Conservation (phyloP, 2,329 filamentous ascomycete species). For the Aureobasidium sp. region DNA sequence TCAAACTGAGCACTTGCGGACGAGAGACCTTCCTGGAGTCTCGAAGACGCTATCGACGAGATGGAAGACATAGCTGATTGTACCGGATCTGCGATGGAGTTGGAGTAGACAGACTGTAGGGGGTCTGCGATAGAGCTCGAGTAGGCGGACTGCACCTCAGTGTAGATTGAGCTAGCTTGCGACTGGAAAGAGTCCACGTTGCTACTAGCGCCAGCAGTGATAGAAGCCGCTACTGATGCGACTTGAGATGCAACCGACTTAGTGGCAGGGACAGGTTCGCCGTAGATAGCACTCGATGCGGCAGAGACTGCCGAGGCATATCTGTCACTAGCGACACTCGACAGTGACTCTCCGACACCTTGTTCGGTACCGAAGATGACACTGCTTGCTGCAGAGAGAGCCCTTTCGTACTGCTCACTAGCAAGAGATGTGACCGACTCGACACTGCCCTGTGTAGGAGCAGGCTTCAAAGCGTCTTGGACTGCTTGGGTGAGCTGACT, state of each 20-base stretch:
- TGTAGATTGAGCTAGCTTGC: constrained; percentile 50
- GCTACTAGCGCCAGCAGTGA: constrained; percentile 16
- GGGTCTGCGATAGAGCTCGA: constrained; percentile 52
- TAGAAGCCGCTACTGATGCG: constrained; percentile 26
- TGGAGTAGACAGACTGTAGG: constrained; percentile 50
- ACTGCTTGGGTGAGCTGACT: constrained; percentile 47
- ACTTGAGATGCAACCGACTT: constrained; percentile 32
- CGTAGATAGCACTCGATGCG: constrained; percentile 50
- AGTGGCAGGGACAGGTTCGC: constrained; percentile 39
- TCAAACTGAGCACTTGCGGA: constrained; percentile 65
- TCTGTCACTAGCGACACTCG: constrained; percentile 45
- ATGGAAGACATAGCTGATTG: constrained; percentile 48
- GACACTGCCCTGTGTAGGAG: constrained; percentile 37
- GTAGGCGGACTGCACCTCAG: constrained; percentile 59
- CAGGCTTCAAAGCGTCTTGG: constrained; percentile 45
- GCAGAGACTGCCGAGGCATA: constrained; percentile 51
- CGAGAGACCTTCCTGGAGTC: constrained; percentile 60
- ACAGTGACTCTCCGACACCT: constrained; percentile 35
- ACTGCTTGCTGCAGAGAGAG: constrained; percentile 48
- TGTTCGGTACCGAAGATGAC: constrained; percentile 46
- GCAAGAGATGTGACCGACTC: constrained; percentile 47
- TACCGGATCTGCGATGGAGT: constrained; percentile 47
- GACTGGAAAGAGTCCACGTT: constrained; percentile 36
- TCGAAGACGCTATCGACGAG: constrained; percentile 60
- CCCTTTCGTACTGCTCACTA: constrained; percentile 49